Conservation (phyloP, 257 asterid genomes). For the Fraxinus excelsior region DNA sequence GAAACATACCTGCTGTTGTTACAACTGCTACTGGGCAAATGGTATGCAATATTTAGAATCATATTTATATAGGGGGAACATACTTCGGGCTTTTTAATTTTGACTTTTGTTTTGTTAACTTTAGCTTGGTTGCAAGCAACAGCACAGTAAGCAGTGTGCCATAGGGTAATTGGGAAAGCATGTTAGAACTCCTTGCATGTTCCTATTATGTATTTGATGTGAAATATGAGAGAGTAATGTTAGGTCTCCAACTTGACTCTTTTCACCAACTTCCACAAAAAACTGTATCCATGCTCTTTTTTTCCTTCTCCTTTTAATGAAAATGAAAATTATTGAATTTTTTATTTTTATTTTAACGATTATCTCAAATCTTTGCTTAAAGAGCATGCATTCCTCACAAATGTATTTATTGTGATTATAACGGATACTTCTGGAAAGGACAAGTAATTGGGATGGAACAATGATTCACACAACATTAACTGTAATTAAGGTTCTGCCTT, state of each 20-base stretch:
- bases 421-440: neutral
- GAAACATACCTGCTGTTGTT: conserved; percentile 57
- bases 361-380: neutral
- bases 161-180: neutral
- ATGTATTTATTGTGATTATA: neutral
- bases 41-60: conserved; percentile 44
- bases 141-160: neutral
- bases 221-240: neutral
- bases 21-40: conserved; percentile 87
- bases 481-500: neutral
- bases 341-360: neutral
- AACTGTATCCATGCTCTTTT: neutral
- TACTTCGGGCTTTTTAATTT: neutral
- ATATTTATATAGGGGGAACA: neutral
- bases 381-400: neutral
- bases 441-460: neutral
- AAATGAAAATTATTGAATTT: neutral
- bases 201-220: neutral
- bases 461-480: neutral
- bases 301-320: neutral
- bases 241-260: neutral
- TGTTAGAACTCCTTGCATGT: neutral
- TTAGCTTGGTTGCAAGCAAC: neutral
- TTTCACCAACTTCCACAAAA: neutral
- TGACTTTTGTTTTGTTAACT: neutral